Percentiles rank a stretch among this genome's conserved stretches.
phyloP scores from a whole-genome alignment of 2,329 filamentous ascomycete species.

The Pestalotiopsis fici region DNA sequence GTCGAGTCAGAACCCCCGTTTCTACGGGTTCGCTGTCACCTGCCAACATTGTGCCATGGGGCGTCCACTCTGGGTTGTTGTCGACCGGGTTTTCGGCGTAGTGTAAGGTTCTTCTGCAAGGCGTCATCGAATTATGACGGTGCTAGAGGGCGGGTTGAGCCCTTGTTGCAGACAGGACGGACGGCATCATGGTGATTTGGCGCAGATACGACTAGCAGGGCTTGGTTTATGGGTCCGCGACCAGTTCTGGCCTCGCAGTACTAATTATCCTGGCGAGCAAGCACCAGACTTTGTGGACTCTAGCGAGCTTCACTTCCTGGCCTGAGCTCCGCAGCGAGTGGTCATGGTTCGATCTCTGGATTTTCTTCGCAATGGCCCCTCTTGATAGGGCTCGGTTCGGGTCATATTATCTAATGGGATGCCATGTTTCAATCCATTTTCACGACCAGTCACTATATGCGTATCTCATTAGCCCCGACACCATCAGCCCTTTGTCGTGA shows the following conservation, averaged over 20 bases:
- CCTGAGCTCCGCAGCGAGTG: neutral
- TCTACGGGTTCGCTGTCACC: neutral
- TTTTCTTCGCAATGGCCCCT: neutral
- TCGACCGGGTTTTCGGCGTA: neutral
- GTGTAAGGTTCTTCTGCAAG: neutral
- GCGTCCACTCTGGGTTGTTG: neutral
- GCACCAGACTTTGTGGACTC: neutral
- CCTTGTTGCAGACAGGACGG: neutral
- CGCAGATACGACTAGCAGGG: neutral
- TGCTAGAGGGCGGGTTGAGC: neutral
- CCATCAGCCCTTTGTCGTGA: neutral
- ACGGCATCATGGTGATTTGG: neutral
- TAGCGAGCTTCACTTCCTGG: neutral
- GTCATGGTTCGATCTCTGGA: neutral
- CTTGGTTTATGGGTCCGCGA: neutral
- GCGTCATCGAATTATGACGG: neutral
- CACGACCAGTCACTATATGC: neutral
- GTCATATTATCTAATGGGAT: neutral
- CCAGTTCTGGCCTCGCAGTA: slow-evolving; percentile 3
- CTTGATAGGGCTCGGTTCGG: neutral
- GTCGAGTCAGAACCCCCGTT: neutral
- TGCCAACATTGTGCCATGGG: neutral
- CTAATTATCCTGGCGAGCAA: neutral
- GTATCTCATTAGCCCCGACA: neutral
- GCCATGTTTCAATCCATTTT: neutral